Conservation (phyloP, 257 asterid genomes). For the Thymus mandschuricus region DNA sequence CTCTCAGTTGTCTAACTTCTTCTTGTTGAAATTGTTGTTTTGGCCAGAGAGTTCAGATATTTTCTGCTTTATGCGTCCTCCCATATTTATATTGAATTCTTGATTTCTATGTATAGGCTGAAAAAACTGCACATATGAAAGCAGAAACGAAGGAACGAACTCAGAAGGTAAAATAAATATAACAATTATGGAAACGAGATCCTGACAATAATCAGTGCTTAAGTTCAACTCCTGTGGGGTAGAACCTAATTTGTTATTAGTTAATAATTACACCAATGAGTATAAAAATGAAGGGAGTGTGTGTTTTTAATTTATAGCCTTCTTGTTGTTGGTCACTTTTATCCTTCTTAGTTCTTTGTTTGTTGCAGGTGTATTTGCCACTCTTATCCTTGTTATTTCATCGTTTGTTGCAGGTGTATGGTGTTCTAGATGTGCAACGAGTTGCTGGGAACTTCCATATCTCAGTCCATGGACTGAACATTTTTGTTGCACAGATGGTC, state of each 20-base stretch:
- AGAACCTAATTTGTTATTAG: constrained; percentile 12
- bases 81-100: too few relatives aligned
- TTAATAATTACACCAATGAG: constrained; percentile 17
- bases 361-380: constrained; percentile 58
- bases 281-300: constrained; percentile 6
- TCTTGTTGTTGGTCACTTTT: constrained; percentile 27
- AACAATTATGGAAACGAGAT: too few relatives aligned
- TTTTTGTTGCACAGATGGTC: constrained; percentile 95
- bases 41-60: too few relatives aligned
- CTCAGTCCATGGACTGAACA: constrained; percentile 92
- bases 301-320: constrained; percentile 4
- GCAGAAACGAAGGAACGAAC: too few relatives aligned
- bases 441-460: constrained; percentile 99
- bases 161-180: too few relatives aligned
- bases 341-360: constrained; percentile 28
- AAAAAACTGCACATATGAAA: too few relatives aligned
- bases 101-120: too few relatives aligned
- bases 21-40: too few relatives aligned
- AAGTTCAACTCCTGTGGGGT: constrained; percentile 1
- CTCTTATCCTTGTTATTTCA: too few relatives aligned
- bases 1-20: too few relatives aligned
- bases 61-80: too few relatives aligned
- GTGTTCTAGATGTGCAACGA: constrained; percentile 95
- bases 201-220: not conserved
- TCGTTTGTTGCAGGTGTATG: constrained; percentile 28